Evolutionary conservation across 1,139 yeast species (phyloP).

Genomic region (Suhomyces coccinellae): DNA sequence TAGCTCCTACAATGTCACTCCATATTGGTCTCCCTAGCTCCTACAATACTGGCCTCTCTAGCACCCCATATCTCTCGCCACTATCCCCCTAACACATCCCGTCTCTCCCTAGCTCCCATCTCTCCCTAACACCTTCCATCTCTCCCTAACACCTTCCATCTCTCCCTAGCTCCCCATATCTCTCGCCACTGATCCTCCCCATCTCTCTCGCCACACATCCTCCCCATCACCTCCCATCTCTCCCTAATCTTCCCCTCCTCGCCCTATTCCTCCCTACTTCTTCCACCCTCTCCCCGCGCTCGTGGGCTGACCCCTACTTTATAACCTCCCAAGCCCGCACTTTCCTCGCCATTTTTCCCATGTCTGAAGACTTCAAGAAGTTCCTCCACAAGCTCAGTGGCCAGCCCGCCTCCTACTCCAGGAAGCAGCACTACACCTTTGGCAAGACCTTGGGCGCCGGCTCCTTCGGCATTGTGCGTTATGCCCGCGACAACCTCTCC

Average conservation of each 20-base stretch:
- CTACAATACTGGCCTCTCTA: too few relatives aligned
- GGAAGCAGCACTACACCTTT: slow-evolving; percentile 66
- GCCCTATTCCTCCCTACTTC: too few relatives aligned
- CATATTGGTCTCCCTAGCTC: too few relatives aligned
- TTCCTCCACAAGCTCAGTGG: slow-evolving; percentile 59
- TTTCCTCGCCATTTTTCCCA: neutral
- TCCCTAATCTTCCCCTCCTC: neutral
- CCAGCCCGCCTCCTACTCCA: slow-evolving; percentile 68
- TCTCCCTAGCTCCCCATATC: neutral
- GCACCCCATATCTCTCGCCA: neutral
- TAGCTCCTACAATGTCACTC: too few relatives aligned
- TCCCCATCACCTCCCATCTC: too few relatives aligned
- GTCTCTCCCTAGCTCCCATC: neutral
- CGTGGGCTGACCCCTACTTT: too few relatives aligned
- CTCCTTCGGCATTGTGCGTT: slow-evolving; percentile 83
- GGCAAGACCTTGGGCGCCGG: slow-evolving; percentile 90
- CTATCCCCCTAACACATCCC: neutral
- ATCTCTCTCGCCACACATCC: neutral
- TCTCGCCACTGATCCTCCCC: neutral
- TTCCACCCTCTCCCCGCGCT: too few relatives aligned
- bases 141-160: neutral
- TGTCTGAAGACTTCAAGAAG: slow-evolving; percentile 27
- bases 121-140: neutral
- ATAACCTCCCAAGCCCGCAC: too few relatives aligned
- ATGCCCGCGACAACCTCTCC: slow-evolving; percentile 60